Evolutionary conservation across 192 early-diverging fungal genomes (phyloP).

Genomic region (Coemansia interrupta): DNA sequence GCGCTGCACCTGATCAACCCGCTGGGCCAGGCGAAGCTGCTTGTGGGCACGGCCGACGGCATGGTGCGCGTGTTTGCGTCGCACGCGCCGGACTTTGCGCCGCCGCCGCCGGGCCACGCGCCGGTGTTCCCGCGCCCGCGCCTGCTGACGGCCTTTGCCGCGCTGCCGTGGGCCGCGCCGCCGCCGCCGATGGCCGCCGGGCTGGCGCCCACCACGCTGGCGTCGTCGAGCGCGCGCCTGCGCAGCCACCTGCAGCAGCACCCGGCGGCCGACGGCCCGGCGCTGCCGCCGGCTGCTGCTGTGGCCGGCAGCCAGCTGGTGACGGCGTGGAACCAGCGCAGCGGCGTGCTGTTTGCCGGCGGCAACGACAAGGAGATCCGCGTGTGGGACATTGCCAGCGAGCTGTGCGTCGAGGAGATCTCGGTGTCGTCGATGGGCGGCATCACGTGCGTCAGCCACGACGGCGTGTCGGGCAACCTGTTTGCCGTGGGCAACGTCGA

Average conservation of each 20-base stretch:
- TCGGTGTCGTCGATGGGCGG: slow-evolving; percentile 34
- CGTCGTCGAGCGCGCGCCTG: slow-evolving; percentile 6
- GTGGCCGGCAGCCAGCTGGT: slow-evolving; percentile 24
- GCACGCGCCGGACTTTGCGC: slow-evolving; percentile 41
- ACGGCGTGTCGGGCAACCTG: slow-evolving; percentile 38
- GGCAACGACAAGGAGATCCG: slow-evolving; percentile 43
- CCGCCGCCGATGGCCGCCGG: not conserved
- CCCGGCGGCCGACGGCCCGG: not conserved
- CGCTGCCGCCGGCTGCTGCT: not conserved
- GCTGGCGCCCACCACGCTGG: slow-evolving; percentile 3
- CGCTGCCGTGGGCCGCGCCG: slow-evolving; percentile 33
- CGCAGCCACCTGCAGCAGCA: not conserved
- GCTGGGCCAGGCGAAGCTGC: slow-evolving; percentile 76
- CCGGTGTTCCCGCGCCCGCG: slow-evolving; percentile 36
- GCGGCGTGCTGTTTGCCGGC: slow-evolving; percentile 37
- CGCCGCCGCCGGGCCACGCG: slow-evolving; percentile 14
- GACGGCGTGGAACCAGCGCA: slow-evolving; percentile 51
- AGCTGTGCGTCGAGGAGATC: slow-evolving; percentile 50
- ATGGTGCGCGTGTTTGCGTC: slow-evolving; percentile 47
- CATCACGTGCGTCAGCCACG: slow-evolving; percentile 41
- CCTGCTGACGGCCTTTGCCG: slow-evolving; percentile 40
- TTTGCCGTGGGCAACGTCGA: slow-evolving; percentile 40
- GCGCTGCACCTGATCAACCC: slow-evolving; percentile 88
- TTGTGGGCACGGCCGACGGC: slow-evolving; percentile 54
- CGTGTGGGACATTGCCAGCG: slow-evolving; percentile 46